Percentiles rank a stretch among this genome's conserved stretches.
Conservation (phyloP, 306 rosid genomes). For the Pyrus pyrifolia region DNA sequence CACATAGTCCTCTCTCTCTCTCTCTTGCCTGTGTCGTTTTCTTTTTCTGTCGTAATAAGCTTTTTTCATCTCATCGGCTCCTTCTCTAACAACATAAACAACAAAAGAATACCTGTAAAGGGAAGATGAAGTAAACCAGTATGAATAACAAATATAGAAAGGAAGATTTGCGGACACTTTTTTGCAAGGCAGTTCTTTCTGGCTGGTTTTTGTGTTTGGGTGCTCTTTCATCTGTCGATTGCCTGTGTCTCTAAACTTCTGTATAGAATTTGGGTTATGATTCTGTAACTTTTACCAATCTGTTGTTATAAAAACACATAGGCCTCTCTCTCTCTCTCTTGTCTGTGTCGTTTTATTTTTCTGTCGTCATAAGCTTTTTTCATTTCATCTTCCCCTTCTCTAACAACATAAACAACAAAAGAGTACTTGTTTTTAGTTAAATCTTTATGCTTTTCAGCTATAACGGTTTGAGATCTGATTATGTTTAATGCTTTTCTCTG, state of each 20-base stretch:
- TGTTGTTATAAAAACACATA: neutral
- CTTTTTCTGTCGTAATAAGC: neutral
- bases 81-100: neutral
- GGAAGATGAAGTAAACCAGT: neutral
- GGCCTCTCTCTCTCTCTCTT: neutral
- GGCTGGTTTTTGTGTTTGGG: neutral
- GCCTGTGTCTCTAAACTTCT: neutral
- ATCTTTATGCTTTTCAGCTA: neutral
- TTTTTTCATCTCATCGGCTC: neutral
- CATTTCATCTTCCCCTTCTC: neutral
- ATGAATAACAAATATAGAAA: neutral
- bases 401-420: neutral
- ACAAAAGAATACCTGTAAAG: neutral
- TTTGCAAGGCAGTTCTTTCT: neutral
- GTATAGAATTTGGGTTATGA: neutral
- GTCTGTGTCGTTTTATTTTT: neutral
- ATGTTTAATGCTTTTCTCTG: conserved; percentile 14
- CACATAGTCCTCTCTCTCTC: neutral
- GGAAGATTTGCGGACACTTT: neutral
- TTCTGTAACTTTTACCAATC: neutral
- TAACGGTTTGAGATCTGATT: neutral
- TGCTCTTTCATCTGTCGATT: neutral
- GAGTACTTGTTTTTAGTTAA: neutral
- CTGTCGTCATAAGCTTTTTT: neutral
- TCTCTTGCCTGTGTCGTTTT: neutral